A percentile compares a stretch with the other conserved stretches of the same genome.
Evolutionary conservation across 129 eudicot species (phyloP).

Genomic region (Dittrichia graveolens): DNA sequence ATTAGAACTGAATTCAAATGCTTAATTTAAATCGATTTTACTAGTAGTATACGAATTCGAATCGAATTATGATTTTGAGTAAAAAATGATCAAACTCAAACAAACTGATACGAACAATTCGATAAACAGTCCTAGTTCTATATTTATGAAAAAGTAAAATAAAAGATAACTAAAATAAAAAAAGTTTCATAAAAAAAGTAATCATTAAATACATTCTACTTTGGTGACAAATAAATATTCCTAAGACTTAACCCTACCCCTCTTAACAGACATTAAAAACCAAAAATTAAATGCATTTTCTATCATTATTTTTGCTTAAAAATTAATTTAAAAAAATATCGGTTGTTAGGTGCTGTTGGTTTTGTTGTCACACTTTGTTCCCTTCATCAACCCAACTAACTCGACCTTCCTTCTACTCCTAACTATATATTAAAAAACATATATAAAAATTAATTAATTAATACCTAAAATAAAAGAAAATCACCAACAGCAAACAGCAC

Average conservation of each 20-base stretch:
- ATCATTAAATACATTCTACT: conserved; percentile 13
- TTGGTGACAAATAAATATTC: conserved; percentile 31
- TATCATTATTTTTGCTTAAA: background rate
- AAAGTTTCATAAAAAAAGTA: background rate
- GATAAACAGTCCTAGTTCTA: background rate
- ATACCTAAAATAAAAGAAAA: background rate
- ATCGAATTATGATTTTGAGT: too few relatives aligned
- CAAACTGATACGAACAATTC: background rate
- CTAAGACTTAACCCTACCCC: conserved; percentile 35
- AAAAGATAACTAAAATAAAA: background rate
- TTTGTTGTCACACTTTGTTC: conserved; percentile 40
- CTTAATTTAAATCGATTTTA: too few relatives aligned
- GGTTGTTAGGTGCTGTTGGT: conserved; percentile 45
- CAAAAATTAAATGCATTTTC: background rate
- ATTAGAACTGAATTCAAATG: too few relatives aligned
- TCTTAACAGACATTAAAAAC: conserved; percentile 28
- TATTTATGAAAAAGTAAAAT: background rate
- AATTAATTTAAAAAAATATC: conserved; percentile 10
- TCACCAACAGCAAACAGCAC: conserved; percentile 30
- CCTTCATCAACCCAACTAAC: conserved; percentile 52
- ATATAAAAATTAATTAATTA: background rate
- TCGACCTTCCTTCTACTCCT: conserved; percentile 49
- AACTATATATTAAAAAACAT: conserved; percentile 39
- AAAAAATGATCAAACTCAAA: too few relatives aligned
- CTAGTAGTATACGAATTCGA: too few relatives aligned